Conservation (phyloP, 2,329 filamentous ascomycete genomes). For the Teratosphaeria zuluensis region DNA sequence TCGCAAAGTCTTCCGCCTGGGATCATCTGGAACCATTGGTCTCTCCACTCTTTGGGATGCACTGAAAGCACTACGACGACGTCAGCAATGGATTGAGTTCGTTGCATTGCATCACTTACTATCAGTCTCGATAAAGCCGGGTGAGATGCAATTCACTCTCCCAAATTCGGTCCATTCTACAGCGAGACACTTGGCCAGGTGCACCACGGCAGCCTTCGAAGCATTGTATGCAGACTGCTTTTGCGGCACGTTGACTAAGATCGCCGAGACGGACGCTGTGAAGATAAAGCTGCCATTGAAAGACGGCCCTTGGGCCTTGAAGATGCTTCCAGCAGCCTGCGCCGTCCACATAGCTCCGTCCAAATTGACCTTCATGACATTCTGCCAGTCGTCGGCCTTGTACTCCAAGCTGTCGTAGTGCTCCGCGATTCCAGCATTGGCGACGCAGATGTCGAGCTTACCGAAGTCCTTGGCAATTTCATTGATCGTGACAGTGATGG, state of each 20-base stretch:
- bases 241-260: constrained; percentile 86
- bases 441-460: constrained; percentile 79
- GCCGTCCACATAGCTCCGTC: constrained; percentile 83
- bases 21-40: constrained; percentile 32
- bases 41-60: constrained; percentile 28
- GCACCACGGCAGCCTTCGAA: constrained; percentile 40
- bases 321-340: constrained; percentile 68
- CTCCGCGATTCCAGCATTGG: constrained; percentile 83
- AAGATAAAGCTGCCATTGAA: constrained; percentile 73
- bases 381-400: constrained; percentile 31
- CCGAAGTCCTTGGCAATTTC: constrained; percentile 57
- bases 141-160: constrained; percentile 5
- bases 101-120: constrained; percentile 6
- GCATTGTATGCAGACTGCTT: constrained; percentile 56
- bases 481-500: constrained; percentile 60
- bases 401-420: constrained; percentile 13
- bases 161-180: constrained; percentile 70
- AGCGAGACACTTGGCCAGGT: constrained; percentile 59
- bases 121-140: constrained; percentile 32
- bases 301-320: constrained; percentile 62
- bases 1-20: constrained; percentile 30
- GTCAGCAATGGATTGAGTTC: neutral
- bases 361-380: constrained; percentile 48
- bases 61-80: constrained; percentile 15
- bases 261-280: constrained; percentile 83